Evolutionary conservation across 176 grass and related monocot genomes (phyloP).

Genomic region (Ensete ventricosum): DNA sequence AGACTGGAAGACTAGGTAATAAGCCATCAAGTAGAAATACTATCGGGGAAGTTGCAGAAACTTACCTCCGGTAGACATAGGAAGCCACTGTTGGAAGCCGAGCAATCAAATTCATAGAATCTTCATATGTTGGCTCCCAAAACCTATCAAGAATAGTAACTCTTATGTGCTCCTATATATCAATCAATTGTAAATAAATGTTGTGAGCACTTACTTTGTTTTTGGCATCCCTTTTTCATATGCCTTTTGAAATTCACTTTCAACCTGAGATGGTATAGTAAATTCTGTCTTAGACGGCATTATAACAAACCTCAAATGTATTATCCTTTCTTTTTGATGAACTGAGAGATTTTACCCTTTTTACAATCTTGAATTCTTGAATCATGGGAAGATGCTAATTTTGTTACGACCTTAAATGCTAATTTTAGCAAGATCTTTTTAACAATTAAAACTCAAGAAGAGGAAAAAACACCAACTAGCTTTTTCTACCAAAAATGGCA

Average conservation of each 20-base stretch:
- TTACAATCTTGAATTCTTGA: too few relatives aligned
- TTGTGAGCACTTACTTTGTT: constrained; percentile 47
- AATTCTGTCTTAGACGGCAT: not conserved
- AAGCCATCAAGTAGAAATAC: not conserved
- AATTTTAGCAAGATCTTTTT: not conserved
- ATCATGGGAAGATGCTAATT: too few relatives aligned
- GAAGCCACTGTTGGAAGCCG: constrained; percentile 72
- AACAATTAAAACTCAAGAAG: not conserved
- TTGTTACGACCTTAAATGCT: not conserved
- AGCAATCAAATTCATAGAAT: constrained; percentile 89
- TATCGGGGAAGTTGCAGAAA: not conserved
- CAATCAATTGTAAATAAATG: not conserved
- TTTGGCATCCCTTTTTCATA: constrained; percentile 85
- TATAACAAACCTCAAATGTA: too few relatives aligned
- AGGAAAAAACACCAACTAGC: not conserved
- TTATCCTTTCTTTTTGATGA: too few relatives aligned
- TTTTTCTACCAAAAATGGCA: not conserved
- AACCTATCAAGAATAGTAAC: constrained; percentile 45
- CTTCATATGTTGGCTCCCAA: constrained; percentile 99
- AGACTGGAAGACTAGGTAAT: too few relatives aligned
- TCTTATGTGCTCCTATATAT: constrained; percentile 12
- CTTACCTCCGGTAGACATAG: constrained; percentile 86
- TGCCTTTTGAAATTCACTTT: constrained; percentile 97
- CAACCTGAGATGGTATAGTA: constrained; percentile 55
- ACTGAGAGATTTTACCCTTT: too few relatives aligned